phyloP scores from a whole-genome alignment of 2,329 filamentous ascomycete species.

The Aspergillus fructus region DNA sequence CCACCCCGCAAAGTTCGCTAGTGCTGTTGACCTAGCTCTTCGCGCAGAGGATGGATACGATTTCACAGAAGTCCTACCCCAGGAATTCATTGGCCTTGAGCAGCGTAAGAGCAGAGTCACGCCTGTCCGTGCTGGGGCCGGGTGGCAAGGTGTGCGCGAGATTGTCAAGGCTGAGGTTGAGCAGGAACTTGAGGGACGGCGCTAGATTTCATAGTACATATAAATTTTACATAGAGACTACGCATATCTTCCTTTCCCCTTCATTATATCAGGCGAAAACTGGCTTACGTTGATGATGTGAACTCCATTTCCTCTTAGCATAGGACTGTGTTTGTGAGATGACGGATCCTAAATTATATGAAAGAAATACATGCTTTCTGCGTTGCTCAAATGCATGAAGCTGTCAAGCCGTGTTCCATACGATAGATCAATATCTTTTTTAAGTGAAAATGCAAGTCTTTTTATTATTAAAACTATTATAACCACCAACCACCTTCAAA shows the following conservation, averaged over 20 bases:
- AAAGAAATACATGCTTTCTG: neutral
- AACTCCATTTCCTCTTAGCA: neutral
- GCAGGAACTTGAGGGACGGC: constrained; percentile 33
- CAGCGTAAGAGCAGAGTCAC: constrained; percentile 72
- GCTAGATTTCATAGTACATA: constrained; percentile 14
- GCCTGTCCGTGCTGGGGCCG: constrained; percentile 61
- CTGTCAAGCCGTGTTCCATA: neutral
- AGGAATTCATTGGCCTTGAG: constrained; percentile 78
- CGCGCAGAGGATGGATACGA: constrained; percentile 69
- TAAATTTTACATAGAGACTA: neutral
- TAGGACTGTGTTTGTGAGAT: neutral
- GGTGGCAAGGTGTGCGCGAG: constrained; percentile 72
- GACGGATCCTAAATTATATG: neutral
- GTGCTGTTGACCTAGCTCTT: constrained; percentile 78
- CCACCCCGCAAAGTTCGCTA: constrained; percentile 91
- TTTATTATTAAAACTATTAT: neutral
- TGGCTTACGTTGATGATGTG: neutral
- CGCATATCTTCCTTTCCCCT: neutral
- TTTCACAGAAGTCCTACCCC: constrained; percentile 73
- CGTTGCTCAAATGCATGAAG: neutral
- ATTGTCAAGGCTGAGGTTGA: constrained; percentile 73
- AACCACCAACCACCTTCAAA: neutral
- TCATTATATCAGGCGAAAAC: neutral
- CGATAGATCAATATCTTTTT: neutral
- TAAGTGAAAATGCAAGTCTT: neutral